Evolutionary conservation across 768 basidiomycete species (phyloP).

Genomic region (Boletus sensibilis): DNA sequence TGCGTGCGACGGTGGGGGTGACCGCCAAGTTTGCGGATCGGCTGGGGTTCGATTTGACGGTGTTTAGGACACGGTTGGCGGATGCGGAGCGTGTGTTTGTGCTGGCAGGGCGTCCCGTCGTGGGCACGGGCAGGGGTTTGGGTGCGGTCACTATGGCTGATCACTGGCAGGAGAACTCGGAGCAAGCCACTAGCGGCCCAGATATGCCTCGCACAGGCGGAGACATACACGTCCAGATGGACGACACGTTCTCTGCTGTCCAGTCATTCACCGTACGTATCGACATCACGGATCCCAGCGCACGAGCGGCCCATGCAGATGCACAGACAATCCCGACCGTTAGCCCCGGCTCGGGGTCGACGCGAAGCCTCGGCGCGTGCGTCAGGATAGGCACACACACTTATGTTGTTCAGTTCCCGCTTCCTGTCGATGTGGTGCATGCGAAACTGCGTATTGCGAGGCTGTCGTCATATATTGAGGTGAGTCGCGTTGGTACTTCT

Average conservation of each 20-base stretch:
- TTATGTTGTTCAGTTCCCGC: conserved; percentile 39
- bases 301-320: conserved; percentile 11
- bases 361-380: background rate
- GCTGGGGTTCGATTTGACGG: conserved; percentile 14
- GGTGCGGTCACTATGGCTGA: too few species aligned
- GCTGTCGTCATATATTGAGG: conserved; percentile 49
- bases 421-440: conserved; percentile 40
- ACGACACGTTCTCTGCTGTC: background rate
- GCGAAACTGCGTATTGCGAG: conserved; percentile 47
- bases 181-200: background rate
- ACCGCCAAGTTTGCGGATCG: conserved; percentile 7
- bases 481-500: background rate
- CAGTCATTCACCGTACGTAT: conserved; percentile 18
- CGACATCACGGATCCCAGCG: conserved; percentile 21
- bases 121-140: background rate
- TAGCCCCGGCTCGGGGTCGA: background rate
- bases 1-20: conserved; percentile 11
- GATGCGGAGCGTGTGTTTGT: conserved; percentile 20
- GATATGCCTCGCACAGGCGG: background rate
- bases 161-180: conserved; percentile 5
- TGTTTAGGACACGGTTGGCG: conserved; percentile 17
- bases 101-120: conserved; percentile 15
- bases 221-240: conserved; percentile 16
- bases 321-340: conserved; percentile 7
- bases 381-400: conserved; percentile 17